Percentiles rank a stretch among this genome's conserved stretches.
Conservation (phyloP, 2,329 filamentous ascomycete genomes). For the Aspergillus quadricinctus region DNA sequence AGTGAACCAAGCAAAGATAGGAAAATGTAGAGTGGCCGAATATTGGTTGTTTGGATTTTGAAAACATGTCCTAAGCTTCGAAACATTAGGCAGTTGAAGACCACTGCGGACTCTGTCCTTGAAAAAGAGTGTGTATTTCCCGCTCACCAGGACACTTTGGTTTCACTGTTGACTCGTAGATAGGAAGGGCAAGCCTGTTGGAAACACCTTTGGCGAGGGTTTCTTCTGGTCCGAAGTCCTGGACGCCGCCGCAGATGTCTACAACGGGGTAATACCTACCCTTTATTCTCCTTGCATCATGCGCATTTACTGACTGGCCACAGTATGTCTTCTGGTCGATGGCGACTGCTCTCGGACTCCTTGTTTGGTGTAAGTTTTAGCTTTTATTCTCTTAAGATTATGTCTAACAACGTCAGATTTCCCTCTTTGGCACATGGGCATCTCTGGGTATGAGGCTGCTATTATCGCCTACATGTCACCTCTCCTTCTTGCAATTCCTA, state of each 20-base stretch:
- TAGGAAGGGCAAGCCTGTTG: slow-evolving; percentile 72
- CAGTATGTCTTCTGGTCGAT: slow-evolving; percentile 96
- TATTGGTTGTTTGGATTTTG: slow-evolving; percentile 35
- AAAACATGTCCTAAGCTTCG: slow-evolving; percentile 33
- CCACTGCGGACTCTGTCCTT: slow-evolving; percentile 45
- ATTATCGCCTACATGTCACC: slow-evolving; percentile 83
- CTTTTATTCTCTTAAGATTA: not conserved
- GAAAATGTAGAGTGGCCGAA: slow-evolving; percentile 49
- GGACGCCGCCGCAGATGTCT: slow-evolving; percentile 82
- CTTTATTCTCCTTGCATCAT: not conserved
- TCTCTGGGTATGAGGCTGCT: slow-evolving; percentile 89
- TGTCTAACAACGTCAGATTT: slow-evolving; percentile 59
- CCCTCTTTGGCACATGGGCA: slow-evolving; percentile 97
- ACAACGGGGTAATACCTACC: slow-evolving; percentile 67
- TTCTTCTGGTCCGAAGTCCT: slow-evolving; percentile 73
- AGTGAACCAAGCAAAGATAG: slow-evolving; percentile 53
- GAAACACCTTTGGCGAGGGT: slow-evolving; percentile 62
- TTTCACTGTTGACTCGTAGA: slow-evolving; percentile 21
- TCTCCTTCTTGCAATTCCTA: slow-evolving; percentile 66
- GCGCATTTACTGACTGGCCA: slow-evolving; percentile 19
- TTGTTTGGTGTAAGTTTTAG: slow-evolving; percentile 80
- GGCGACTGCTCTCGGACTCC: slow-evolving; percentile 79
- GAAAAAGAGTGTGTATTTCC: slow-evolving; percentile 68
- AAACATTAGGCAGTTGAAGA: slow-evolving; percentile 47
- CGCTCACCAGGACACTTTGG: slow-evolving; percentile 20